phyloP scores from a whole-genome alignment of 768 basidiomycete genomes.

The Tricholomella constricta region DNA sequence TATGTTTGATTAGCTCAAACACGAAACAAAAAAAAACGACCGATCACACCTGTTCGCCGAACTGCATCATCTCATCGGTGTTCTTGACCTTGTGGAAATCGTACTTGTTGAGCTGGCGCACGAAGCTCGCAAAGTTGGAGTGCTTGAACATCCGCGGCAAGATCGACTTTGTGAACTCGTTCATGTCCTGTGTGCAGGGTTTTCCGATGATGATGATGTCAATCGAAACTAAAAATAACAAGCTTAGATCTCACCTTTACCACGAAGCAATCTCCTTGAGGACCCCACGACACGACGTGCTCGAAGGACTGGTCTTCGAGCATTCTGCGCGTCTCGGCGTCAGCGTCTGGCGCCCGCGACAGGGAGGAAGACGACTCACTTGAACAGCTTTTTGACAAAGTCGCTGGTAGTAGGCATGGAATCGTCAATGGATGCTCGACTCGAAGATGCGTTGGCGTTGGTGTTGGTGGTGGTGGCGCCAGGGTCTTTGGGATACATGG shows the following conservation, averaged over 20 bases:
- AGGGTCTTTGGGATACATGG: slow-evolving; percentile 10
- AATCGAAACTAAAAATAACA: not conserved
- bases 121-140: slow-evolving; percentile 91
- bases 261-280: slow-evolving; percentile 85
- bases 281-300: slow-evolving; percentile 81
- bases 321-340: slow-evolving; percentile 61
- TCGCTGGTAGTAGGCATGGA: slow-evolving; percentile 87
- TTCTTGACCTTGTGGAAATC: slow-evolving; percentile 97
- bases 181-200: slow-evolving; percentile 94
- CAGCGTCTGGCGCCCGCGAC: not conserved
- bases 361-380: slow-evolving; percentile 47
- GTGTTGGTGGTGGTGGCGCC: not conserved
- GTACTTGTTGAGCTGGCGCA: slow-evolving; percentile 93
- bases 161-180: slow-evolving; percentile 90
- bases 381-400: slow-evolving; percentile 94
- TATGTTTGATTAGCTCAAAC: not conserved
- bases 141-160: slow-evolving; percentile 94
- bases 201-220: not conserved
- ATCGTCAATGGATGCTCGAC: slow-evolving; percentile 50
- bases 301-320: slow-evolving; percentile 77
- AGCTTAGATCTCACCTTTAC: slow-evolving; percentile 58
- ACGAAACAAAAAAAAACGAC: not conserved
- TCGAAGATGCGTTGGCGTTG: not conserved
- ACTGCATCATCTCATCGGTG: slow-evolving; percentile 75
- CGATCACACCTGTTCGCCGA: slow-evolving; percentile 59